phyloP scores from a whole-genome alignment of 768 basidiomycete species.

The Strobilomyces dryophilus region DNA sequence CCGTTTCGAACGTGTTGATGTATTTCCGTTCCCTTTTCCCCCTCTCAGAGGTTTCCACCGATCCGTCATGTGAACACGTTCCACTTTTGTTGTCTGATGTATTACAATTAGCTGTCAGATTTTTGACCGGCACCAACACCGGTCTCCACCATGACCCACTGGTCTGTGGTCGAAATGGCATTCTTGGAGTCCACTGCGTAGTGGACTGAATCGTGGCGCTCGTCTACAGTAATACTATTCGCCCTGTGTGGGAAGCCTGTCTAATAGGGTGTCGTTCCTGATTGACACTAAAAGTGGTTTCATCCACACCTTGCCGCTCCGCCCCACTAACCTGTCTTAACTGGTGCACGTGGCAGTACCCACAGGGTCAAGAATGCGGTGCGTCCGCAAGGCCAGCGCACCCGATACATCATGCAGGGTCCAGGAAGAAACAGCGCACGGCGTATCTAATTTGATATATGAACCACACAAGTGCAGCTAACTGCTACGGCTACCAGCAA shows the following conservation, averaged over 20 bases:
- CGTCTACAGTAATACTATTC: not conserved
- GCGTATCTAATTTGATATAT: slow-evolving; percentile 29
- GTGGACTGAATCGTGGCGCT: not conserved
- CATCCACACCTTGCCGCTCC: not conserved
- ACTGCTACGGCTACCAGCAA: slow-evolving; percentile 17
- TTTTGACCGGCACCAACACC: slow-evolving; percentile 8
- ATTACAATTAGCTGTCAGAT: slow-evolving; percentile 18
- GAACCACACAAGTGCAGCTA: slow-evolving; percentile 10
- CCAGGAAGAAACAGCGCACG: slow-evolving; percentile 12
- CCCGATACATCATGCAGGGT: slow-evolving; percentile 17
- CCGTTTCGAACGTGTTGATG: slow-evolving; percentile 10
- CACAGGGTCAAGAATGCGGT: slow-evolving; percentile 23
- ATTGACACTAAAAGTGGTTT: slow-evolving; percentile 7
- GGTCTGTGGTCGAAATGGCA: slow-evolving; percentile 4
- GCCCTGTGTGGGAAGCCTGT: not conserved
- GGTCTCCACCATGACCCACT: slow-evolving; percentile 3
- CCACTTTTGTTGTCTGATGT: not conserved
- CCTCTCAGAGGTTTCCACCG: not conserved
- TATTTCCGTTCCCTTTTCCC: not conserved
- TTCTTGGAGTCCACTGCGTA: not conserved
- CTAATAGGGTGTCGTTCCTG: slow-evolving; percentile 7
- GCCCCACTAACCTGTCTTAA: slow-evolving; percentile 1
- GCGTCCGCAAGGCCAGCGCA: slow-evolving; percentile 23
- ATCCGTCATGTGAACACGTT: slow-evolving; percentile 5
- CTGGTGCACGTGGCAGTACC: slow-evolving; percentile 8